phyloP scores from a whole-genome alignment of 495 filamentous ascomycete genomes.

The Elasticomyces elasticus region DNA sequence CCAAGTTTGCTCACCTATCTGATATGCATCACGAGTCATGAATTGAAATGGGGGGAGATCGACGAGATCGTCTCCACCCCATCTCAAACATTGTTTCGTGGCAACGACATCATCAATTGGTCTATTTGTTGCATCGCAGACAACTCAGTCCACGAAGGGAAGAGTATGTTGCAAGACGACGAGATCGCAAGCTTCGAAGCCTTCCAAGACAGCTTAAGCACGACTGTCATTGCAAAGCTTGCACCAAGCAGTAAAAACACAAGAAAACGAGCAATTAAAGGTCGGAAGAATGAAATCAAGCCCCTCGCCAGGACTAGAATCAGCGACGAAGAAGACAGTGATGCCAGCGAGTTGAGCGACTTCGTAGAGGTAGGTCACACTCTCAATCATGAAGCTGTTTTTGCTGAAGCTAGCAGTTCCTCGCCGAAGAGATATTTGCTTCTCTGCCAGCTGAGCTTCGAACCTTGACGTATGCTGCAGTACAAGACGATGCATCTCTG shows the following conservation, averaged over 20 bases:
- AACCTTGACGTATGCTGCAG: slow-evolving; percentile 48
- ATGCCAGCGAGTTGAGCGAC: slow-evolving; percentile 61
- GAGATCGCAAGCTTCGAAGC: slow-evolving; percentile 51
- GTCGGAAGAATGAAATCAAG: slow-evolving; percentile 35
- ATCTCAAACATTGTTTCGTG: too few relatives aligned
- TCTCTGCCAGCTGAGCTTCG: slow-evolving; percentile 51
- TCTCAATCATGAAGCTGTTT: not conserved
- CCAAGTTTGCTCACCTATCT: too few relatives aligned
- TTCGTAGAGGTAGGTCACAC: slow-evolving; percentile 50
- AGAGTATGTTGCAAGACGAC: slow-evolving; percentile 17
- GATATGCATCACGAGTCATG: too few relatives aligned
- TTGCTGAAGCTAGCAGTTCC: slow-evolving; percentile 43
- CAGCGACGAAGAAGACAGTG: slow-evolving; percentile 23
- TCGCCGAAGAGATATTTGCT: slow-evolving; percentile 57
- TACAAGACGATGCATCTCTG: slow-evolving; percentile 40
- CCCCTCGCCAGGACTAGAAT: slow-evolving; percentile 2
- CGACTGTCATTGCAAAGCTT: slow-evolving; percentile 47
- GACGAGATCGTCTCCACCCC: not conserved
- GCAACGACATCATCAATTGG: slow-evolving; percentile 1
- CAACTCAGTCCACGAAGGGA: not conserved
- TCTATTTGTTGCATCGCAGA: not conserved
- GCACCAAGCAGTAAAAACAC: slow-evolving; percentile 31
- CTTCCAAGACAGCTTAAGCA: slow-evolving; percentile 60
- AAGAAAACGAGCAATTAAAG: slow-evolving; percentile 37
- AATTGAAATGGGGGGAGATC: not conserved